Evolutionary conservation across 1,284 basidiomycete genomes (phyloP).

Genomic region (Phenoliferia sp.): DNA sequence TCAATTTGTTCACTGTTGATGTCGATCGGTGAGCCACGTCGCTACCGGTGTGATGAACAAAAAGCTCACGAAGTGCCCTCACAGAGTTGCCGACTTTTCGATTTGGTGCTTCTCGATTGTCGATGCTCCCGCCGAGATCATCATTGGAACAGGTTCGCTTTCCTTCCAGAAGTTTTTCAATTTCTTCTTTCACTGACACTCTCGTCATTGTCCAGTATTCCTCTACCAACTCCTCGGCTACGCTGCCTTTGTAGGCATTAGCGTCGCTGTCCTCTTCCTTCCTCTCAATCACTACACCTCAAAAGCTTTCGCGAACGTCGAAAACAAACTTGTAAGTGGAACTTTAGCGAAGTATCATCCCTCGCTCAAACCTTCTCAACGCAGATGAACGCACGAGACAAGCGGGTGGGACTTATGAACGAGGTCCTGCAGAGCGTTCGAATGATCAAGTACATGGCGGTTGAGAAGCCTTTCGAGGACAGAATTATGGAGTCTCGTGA

Average conservation of each 20-base stretch:
- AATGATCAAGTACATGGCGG: constrained; percentile 65
- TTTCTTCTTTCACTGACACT: too few relatives aligned
- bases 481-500: constrained; percentile 54
- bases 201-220: constrained; percentile 50
- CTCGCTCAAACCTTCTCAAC: not conserved
- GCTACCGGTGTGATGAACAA: not conserved
- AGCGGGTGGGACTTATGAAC: constrained; percentile 86
- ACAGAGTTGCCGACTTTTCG: constrained; percentile 26
- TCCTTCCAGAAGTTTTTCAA: too few relatives aligned
- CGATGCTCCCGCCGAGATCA: constrained; percentile 82
- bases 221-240: constrained; percentile 72
- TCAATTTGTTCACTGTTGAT: constrained; percentile 71
- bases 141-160: constrained; percentile 50
- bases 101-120: constrained; percentile 37
- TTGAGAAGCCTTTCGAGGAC: constrained; percentile 76
- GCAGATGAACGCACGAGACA: constrained; percentile 55
- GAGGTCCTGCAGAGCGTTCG: constrained; percentile 84
- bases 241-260: constrained; percentile 67
- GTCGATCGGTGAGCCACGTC: constrained; percentile 73
- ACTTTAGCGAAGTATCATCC: too few relatives aligned
- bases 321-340: constrained; percentile 89
- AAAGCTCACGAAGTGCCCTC: not conserved
- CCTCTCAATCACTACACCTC: constrained; percentile 83
- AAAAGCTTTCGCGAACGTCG: constrained; percentile 72
- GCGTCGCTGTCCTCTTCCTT: constrained; percentile 72